Conservation (phyloP, 768 basidiomycete genomes). For the Pisolithus microcarpus region DNA sequence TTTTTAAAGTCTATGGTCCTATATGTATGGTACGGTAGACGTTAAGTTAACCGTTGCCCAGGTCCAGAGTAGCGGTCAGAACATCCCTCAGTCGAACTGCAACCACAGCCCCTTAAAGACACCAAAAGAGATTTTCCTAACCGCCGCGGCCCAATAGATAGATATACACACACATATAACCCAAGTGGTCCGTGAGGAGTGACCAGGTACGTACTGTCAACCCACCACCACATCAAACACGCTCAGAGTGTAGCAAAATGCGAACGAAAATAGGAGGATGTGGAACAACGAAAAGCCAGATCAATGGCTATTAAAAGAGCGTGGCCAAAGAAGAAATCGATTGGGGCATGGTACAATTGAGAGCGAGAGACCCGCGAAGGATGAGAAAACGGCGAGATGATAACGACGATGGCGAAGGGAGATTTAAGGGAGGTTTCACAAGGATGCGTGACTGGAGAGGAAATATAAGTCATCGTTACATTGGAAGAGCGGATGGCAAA, state of each 20-base stretch:
- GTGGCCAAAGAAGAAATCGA: neutral
- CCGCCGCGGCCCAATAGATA: neutral
- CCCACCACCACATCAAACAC: neutral
- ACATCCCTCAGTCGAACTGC: neutral
- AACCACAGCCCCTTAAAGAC: neutral
- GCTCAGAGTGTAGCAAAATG: neutral
- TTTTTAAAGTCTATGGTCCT: neutral
- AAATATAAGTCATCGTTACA: neutral
- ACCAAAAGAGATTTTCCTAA: neutral
- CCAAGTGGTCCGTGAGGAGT: neutral
- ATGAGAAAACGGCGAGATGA: neutral
- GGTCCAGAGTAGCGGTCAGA: neutral
- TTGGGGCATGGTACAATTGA: slow-evolving; percentile 3
- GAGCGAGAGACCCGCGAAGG: neutral
- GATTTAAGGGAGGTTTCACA: neutral
- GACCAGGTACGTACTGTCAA: neutral
- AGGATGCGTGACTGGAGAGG: neutral
- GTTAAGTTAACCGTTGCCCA: neutral
- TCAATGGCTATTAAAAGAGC: slow-evolving; percentile 6
- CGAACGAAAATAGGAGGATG: slow-evolving; percentile 15
- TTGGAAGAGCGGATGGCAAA: neutral
- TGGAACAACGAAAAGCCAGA: neutral
- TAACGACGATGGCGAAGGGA: neutral
- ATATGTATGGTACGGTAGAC: neutral
- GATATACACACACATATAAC: neutral